Evolutionary conservation across 805 yeast species (phyloP).

Genomic region (Barnettozyma siamensis): DNA sequence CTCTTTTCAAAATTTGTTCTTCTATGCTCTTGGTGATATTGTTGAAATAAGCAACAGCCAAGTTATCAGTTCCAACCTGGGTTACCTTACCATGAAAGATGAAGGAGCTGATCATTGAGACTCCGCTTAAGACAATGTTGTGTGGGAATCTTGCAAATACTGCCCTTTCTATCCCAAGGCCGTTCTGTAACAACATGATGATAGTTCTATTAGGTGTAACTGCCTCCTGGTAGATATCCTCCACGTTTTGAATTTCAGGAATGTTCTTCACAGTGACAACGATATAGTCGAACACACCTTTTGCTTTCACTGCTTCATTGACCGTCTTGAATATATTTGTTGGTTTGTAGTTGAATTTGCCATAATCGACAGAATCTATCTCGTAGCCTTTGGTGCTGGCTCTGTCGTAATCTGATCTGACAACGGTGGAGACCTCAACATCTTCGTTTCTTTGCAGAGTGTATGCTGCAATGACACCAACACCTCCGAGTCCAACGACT

Average conservation of each 20-base stretch:
- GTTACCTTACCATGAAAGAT: constrained; percentile 38
- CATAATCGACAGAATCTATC: constrained; percentile 55
- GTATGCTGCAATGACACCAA: constrained; percentile 67
- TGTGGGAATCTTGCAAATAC: constrained; percentile 44
- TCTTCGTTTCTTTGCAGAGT: constrained; percentile 44
- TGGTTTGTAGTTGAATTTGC: constrained; percentile 49
- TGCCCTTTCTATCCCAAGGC: constrained; percentile 54
- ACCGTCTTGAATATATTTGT: constrained; percentile 31
- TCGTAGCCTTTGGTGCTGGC: constrained; percentile 46
- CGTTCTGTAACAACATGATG: constrained; percentile 55
- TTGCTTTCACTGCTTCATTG: constrained; percentile 22
- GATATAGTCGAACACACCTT: constrained; percentile 45
- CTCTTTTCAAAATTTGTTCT: constrained; percentile 29
- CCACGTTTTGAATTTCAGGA: constrained; percentile 55
- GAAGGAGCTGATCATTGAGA: constrained; percentile 53
- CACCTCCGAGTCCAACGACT: constrained; percentile 75
- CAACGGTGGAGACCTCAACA: constrained; percentile 48
- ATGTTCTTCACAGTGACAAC: constrained; percentile 58
- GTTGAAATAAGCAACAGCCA: constrained; percentile 44
- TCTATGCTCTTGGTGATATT: constrained; percentile 28
- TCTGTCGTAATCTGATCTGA: constrained; percentile 52
- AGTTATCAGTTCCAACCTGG: constrained; percentile 43
- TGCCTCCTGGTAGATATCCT: constrained; percentile 45
- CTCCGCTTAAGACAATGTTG: constrained; percentile 52
- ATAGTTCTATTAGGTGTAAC: constrained; percentile 39